Evolutionary conservation across 495 filamentous ascomycete genomes (phyloP).

Genomic region (Daldinia caldariorum): DNA sequence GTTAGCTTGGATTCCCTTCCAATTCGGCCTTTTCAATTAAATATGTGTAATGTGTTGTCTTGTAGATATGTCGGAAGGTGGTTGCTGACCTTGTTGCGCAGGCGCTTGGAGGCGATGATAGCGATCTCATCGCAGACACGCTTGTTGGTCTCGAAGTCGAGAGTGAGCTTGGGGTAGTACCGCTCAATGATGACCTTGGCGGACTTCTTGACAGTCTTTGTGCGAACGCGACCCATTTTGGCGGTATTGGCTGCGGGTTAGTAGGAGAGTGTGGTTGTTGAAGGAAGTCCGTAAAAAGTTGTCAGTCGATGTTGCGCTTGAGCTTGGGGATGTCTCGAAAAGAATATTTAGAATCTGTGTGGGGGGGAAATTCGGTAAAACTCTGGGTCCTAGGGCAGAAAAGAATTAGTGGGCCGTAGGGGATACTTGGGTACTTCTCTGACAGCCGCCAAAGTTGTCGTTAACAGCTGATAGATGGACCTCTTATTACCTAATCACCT

Average conservation of each 20-base stretch:
- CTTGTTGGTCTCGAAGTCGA: conserved; percentile 99
- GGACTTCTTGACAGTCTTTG: conserved; percentile 99
- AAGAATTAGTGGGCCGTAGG: not conserved
- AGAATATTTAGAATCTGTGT: conserved; percentile 42
- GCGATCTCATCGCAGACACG: conserved; percentile 99
- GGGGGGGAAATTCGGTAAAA: conserved; percentile 46
- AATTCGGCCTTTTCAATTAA: not conserved
- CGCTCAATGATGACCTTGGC: conserved; percentile 99
- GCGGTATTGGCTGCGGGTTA: conserved; percentile 61
- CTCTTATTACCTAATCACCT: too few species aligned
- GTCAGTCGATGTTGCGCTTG: conserved; percentile 13
- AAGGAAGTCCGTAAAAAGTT: conserved; percentile 27
- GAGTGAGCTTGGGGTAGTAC: conserved; percentile 97
- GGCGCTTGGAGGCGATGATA: conserved; percentile 97
- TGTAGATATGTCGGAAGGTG: not conserved
- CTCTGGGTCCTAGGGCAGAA: conserved; percentile 43
- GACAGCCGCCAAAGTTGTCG: not conserved
- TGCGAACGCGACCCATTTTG: conserved; percentile 97
- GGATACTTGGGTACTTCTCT: not conserved
- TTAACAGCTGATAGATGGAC: not conserved
- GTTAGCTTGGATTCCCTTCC: conserved; percentile 20
- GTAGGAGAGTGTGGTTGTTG: conserved; percentile 29
- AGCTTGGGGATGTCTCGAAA: conserved; percentile 24
- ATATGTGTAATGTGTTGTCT: not conserved
- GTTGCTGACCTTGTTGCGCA: conserved; percentile 89